phyloP scores from a whole-genome alignment of 768 basidiomycete species.

The Hydnomerulius pinastri region DNA sequence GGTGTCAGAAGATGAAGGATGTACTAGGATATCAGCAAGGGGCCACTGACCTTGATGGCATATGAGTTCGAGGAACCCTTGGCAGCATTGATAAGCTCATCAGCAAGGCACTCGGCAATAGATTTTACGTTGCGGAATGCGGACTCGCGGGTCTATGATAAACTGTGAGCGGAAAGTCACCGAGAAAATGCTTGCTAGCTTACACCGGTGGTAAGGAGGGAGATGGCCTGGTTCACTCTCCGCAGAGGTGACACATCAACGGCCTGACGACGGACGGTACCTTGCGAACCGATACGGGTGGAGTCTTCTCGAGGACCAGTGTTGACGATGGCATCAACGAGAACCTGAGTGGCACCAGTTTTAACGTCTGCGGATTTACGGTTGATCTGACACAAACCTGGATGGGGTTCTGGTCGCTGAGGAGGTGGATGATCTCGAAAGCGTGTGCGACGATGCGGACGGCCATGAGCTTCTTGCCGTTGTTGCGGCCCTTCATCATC shows the following conservation, averaged over 20 bases:
- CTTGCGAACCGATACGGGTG: constrained; percentile 99
- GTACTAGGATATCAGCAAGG: not conserved
- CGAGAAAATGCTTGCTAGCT: constrained; percentile 30
- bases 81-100: constrained; percentile 99
- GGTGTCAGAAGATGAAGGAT: constrained; percentile 3
- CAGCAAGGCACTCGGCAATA: constrained; percentile 97
- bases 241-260: constrained; percentile 99
- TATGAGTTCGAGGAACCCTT: constrained; percentile 99
- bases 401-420: constrained; percentile 99
- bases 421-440: constrained; percentile 99
- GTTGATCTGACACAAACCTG: constrained; percentile 59
- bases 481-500: constrained; percentile 99
- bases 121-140: constrained; percentile 99
- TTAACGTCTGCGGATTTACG: not conserved
- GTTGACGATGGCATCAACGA: constrained; percentile 99
- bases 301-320: constrained; percentile 99
- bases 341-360: constrained; percentile 52
- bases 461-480: constrained; percentile 98
- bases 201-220: constrained; percentile 95
- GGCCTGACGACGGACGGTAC: constrained; percentile 98
- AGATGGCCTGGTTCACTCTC: constrained; percentile 95
- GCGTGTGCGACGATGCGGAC: constrained; percentile 99
- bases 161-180: constrained; percentile 2
- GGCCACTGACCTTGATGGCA: constrained; percentile 84
- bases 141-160: constrained; percentile 89